Conservation (phyloP, 768 basidiomycete species). For the Leccinum truebloodii region DNA sequence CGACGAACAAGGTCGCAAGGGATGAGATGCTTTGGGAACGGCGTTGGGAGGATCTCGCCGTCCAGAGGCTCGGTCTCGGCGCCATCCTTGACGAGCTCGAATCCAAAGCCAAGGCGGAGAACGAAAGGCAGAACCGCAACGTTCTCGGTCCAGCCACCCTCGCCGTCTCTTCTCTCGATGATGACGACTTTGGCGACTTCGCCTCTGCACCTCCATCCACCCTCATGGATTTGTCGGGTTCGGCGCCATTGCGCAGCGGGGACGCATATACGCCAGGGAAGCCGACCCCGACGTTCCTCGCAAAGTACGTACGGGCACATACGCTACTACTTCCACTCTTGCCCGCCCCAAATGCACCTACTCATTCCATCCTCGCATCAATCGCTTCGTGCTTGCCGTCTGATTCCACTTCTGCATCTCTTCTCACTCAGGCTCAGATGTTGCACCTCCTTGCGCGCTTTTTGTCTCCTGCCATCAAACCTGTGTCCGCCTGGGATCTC, state of each 20-base stretch:
- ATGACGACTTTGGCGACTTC: conserved; percentile 93
- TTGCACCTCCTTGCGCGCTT: conserved; percentile 75
- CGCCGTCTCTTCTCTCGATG: conserved; percentile 46
- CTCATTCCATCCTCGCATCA: conserved; percentile 65
- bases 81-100: conserved; percentile 64
- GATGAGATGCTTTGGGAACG: conserved; percentile 80
- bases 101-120: conserved; percentile 39
- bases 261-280: conserved; percentile 23
- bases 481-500: conserved; percentile 65
- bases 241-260: conserved; percentile 12
- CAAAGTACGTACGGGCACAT: conserved; percentile 68
- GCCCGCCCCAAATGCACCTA: conserved; percentile 55
- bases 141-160: conserved; percentile 60
- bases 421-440: conserved; percentile 61
- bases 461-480: conserved; percentile 69
- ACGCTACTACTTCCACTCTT: conserved; percentile 61
- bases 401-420: conserved; percentile 39
- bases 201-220: conserved; percentile 41
- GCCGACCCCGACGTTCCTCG: conserved; percentile 41
- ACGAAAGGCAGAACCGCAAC: conserved; percentile 28
- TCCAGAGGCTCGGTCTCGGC: conserved; percentile 45
- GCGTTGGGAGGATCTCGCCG: conserved; percentile 64
- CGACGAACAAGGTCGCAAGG: conserved; percentile 59
- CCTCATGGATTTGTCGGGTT: conserved; percentile 23
- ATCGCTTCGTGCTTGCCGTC: conserved; percentile 42